These are phyloP conservation scores for Whalleya microplaca DNA, from an alignment of 2,329 filamentous ascomycete species.

Conservation along the genomic window DNA sequence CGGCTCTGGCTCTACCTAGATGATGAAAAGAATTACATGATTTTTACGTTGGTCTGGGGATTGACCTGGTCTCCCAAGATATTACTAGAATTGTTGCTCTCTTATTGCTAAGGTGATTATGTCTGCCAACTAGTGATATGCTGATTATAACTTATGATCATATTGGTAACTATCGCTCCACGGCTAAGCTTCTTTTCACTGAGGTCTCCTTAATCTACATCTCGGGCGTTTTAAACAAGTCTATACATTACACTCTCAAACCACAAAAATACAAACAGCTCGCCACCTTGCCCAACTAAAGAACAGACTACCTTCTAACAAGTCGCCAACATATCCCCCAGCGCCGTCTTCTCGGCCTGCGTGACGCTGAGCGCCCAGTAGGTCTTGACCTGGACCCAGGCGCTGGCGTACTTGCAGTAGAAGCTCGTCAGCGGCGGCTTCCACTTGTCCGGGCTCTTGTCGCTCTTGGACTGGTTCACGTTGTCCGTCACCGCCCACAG, in stretches of 20 bases:
- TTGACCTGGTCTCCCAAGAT: neutral
- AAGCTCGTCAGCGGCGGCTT: conserved; percentile 71
- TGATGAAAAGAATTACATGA: conserved; percentile 1
- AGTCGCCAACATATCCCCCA: conserved; percentile 66
- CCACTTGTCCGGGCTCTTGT: conserved; percentile 74
- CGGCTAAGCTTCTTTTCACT: too few relatives aligned
- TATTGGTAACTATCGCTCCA: neutral
- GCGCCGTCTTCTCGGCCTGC: conserved; percentile 69
- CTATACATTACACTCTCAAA: too few relatives aligned
- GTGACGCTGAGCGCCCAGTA: conserved; percentile 72
- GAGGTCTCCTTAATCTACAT: neutral
- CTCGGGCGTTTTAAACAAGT: too few relatives aligned
- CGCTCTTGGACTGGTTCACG: conserved; percentile 76
- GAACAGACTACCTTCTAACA: conserved; percentile 50
- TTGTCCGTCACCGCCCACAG: conserved; percentile 78
- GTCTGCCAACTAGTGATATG: neutral
- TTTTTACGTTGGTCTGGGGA: conserved; percentile 6
- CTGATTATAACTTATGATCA: neutral
- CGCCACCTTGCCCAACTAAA: too few relatives aligned
- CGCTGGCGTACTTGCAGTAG: conserved; percentile 77
- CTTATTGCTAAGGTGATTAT: neutral
- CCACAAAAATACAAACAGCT: too few relatives aligned
- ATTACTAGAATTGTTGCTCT: neutral
- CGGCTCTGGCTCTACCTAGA: neutral
- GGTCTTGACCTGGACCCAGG: conserved; percentile 80